Evolutionary conservation across 495 filamentous ascomycete species (phyloP).

Genomic region (Hyaloscypha finlandica): DNA sequence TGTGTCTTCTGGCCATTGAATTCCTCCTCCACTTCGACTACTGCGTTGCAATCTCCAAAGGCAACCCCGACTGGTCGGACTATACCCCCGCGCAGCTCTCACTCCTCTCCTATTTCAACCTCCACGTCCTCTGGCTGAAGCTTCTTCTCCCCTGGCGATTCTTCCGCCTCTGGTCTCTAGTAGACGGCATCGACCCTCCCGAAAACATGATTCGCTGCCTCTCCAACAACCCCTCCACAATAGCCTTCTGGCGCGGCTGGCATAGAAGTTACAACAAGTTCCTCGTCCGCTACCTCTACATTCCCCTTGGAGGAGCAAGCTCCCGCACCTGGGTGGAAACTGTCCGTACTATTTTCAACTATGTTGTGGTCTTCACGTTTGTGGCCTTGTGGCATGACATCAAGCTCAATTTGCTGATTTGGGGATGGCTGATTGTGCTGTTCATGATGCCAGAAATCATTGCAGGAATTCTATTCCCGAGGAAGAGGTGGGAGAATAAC

Average conservation of each 20-base stretch:
- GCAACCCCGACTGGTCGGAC: constrained; percentile 70
- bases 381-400: constrained; percentile 99
- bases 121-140: constrained; percentile 98
- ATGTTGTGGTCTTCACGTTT: constrained; percentile 90
- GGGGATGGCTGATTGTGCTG: constrained; percentile 93
- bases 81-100: constrained; percentile 89
- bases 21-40: constrained; percentile 92
- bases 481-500: constrained; percentile 61
- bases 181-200: constrained; percentile 90
- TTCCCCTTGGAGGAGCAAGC: constrained; percentile 74
- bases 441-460: constrained; percentile 91
- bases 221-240: constrained; percentile 87
- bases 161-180: constrained; percentile 91
- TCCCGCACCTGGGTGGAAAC: constrained; percentile 36
- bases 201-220: constrained; percentile 99
- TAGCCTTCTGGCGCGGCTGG: constrained; percentile 96
- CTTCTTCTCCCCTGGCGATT: constrained; percentile 95
- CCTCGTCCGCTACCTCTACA: constrained; percentile 91
- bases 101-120: constrained; percentile 94
- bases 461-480: constrained; percentile 70
- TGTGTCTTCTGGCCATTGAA: constrained; percentile 89
- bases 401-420: constrained; percentile 85
- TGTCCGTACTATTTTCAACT: constrained; percentile 63
- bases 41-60: constrained; percentile 87
- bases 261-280: constrained; percentile 93